A percentile compares a stretch with the other conserved stretches of the same genome.
Evolutionary conservation across 2,329 filamentous ascomycete species (phyloP).

Genomic region (Ascochyta lentis): DNA sequence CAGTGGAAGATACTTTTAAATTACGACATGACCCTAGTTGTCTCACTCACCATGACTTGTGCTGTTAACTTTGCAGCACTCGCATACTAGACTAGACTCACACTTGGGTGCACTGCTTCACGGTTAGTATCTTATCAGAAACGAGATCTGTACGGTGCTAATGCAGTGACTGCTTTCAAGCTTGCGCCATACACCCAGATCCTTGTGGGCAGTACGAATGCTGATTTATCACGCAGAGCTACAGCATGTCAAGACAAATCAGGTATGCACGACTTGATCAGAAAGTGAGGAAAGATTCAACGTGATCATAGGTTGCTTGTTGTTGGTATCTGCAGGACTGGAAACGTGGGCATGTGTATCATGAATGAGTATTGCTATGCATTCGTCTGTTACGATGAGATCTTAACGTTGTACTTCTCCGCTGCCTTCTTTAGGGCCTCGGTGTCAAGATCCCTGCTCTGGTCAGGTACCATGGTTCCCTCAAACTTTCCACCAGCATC

Average conservation of each 20-base stretch:
- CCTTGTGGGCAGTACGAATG: slow-evolving; percentile 17
- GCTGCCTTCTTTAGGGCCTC: slow-evolving; percentile 11
- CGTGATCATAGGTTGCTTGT: not conserved
- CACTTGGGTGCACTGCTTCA: not conserved
- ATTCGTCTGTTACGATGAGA: not conserved
- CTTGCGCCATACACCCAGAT: slow-evolving; percentile 24
- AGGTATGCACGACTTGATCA: not conserved
- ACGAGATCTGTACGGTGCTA: slow-evolving; percentile 19
- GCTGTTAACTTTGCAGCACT: slow-evolving; percentile 24
- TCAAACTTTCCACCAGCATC: slow-evolving; percentile 24
- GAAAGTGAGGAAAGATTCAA: not conserved
- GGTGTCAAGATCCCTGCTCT: slow-evolving; percentile 3
- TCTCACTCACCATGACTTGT: slow-evolving; percentile 23
- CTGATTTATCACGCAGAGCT: slow-evolving; percentile 15
- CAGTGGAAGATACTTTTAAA: slow-evolving; percentile 31
- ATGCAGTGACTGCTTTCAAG: slow-evolving; percentile 20
- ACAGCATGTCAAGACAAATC: not conserved
- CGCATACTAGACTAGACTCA: slow-evolving; percentile 7
- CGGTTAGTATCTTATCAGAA: slow-evolving; percentile 5
- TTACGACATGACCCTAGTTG: slow-evolving; percentile 23
- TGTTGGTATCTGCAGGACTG: not conserved
- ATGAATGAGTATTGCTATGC: not conserved
- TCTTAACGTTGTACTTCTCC: slow-evolving; percentile 8
- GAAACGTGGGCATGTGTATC: not conserved
- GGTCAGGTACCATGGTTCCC: slow-evolving; percentile 25